Conservation (phyloP, 2,329 filamentous ascomycete genomes). For the Calonectria fujianensis region DNA sequence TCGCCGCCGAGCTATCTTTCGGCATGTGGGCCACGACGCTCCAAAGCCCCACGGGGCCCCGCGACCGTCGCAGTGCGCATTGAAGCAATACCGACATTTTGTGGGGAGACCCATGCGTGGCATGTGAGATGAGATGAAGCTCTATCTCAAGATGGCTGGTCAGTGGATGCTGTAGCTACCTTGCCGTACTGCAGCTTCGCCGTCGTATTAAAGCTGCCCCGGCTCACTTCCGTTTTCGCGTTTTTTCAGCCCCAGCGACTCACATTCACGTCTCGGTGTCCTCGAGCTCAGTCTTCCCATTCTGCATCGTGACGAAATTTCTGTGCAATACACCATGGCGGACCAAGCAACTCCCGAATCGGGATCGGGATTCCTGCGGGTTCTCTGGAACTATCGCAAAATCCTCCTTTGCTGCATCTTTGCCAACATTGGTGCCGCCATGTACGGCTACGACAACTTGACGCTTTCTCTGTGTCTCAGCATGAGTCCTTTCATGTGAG, state of each 20-base stretch:
- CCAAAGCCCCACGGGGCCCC: not conserved
- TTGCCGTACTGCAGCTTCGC: constrained; percentile 5
- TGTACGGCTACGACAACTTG: constrained; percentile 30
- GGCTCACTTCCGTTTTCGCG: not conserved
- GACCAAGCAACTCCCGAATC: constrained; percentile 4
- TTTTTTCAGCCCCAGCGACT: not conserved
- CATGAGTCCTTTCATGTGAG: constrained; percentile 24
- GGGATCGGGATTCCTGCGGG: constrained; percentile 17
- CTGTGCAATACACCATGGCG: not conserved
- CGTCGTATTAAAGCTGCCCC: constrained; percentile 19
- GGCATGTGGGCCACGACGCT: not conserved
- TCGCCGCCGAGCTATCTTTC: not conserved
- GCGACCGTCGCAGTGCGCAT: not conserved
- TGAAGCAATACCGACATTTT: not conserved
- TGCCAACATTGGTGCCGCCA: constrained; percentile 27
- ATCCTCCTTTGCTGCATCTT: constrained; percentile 21
- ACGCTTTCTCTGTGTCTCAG: constrained; percentile 26
- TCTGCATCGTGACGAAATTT: not conserved
- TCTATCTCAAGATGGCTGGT: constrained; percentile 2
- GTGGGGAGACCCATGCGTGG: constrained; percentile 6
- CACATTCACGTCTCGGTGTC: not conserved
- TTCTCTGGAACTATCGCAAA: constrained; percentile 22
- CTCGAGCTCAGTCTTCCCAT: not conserved
- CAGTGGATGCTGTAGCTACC: not conserved
- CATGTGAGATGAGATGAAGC: constrained; percentile 16